Evolutionary conservation across 169 alveolate species (phyloP), one percentile per base, ranked within the genome.

Genomic region (Fabrea salina): DNA sequence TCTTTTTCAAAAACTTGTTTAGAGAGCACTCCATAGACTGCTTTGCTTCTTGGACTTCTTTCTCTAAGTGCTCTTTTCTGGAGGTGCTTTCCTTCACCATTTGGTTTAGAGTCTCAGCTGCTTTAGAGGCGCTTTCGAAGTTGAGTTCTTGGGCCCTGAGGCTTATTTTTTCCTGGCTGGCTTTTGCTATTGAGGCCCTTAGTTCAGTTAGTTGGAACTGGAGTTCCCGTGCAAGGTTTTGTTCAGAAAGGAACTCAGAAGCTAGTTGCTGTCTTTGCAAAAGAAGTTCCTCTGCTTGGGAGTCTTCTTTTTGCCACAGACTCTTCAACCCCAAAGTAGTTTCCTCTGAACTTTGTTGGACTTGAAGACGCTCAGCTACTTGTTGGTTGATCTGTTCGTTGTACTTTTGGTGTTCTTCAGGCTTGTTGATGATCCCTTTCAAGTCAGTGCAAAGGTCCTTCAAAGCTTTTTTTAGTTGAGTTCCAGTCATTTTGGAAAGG

Each of bases 1-100:
- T 47, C 74, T 61, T 61, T 51, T 32, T 27, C 39, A 2, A 61
- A 32, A 25, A 61, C 22, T 35, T 61, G 74, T 5, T 61, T 61
- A 35, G 13, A 8, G 32, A 33, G 32, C 50, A 33, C 54, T 54
- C 25, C 66, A 54, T 19, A 8, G 66, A 6, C 25, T 54, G 66
- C 22, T 54, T 54, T 7, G 25, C 25, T 8, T 54, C 66, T 19
- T 54, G 66, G 25, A 54, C 13, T 19, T 19, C 66, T 19, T 54
- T 54, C 22, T 54, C 66, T 33, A 54, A 54, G 30, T 54, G 13
- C 11, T 8, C 25, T 19, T 54, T 54, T n/a, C 66, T 8, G 8
- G 25, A n/a, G 25, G 25, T 19, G 13, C 66, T 33, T 54, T 54
- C 66, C 25, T 54, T 54, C 8, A 54, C 66, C 22, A n/a, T 19